These are phyloP conservation scores for Botrytis deweyae DNA, from an alignment of 2,329 filamentous ascomycete genomes.

Conservation along the genomic window DNA sequence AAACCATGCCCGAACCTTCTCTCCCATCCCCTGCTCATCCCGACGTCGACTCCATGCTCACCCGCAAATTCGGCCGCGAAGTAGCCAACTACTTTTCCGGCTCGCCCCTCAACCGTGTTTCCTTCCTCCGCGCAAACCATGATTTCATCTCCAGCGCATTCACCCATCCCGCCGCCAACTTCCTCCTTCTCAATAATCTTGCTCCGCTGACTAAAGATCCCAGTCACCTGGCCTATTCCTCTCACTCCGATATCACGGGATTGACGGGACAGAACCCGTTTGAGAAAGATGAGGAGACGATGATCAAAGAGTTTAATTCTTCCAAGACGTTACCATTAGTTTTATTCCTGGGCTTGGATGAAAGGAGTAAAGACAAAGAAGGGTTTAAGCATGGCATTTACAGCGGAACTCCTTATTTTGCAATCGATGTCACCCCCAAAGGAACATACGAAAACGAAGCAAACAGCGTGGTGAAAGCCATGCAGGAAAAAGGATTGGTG, in stretches of 20 bases:
- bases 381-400: conserved; percentile 63
- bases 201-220: conserved; percentile 65
- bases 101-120: conserved; percentile 74
- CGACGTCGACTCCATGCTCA: conserved; percentile 56
- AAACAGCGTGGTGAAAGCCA: conserved; percentile 56
- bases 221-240: conserved; percentile 64
- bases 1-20: conserved; percentile 37
- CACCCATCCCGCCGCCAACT: conserved; percentile 62
- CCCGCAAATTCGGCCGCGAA: conserved; percentile 75
- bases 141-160: conserved; percentile 69
- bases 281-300: conserved; percentile 66
- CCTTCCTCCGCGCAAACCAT: conserved; percentile 71
- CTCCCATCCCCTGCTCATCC: conserved; percentile 38
- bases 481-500: conserved; percentile 60
- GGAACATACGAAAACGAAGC: conserved; percentile 62
- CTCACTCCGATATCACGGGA: conserved; percentile 64
- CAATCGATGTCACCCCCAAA: conserved; percentile 79
- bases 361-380: conserved; percentile 49
- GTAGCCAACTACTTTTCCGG: conserved; percentile 83
- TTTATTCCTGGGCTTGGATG: conserved; percentile 83
- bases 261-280: conserved; percentile 74
- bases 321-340: conserved; percentile 64
- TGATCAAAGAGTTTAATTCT: conserved; percentile 74
- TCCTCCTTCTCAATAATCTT: conserved; percentile 78
- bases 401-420: conserved; percentile 80